A percentile compares a stretch with the other conserved stretches of the same genome.
phyloP scores from a whole-genome alignment of 331 rosid genomes.

The Malus hybrid region DNA sequence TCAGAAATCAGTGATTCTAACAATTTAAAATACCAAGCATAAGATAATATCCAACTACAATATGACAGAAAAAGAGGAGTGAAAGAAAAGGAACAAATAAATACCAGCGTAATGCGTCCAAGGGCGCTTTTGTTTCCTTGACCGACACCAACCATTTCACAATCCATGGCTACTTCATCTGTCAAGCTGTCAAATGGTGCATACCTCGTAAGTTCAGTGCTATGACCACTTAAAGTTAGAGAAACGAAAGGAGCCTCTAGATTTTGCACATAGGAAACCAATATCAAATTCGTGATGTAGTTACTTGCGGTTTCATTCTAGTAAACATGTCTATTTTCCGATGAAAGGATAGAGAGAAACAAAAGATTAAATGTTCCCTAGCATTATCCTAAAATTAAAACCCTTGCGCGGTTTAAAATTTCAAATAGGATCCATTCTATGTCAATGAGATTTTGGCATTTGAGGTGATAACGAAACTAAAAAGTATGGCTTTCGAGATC shows the following conservation, averaged over 20 bases:
- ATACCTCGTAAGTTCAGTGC: constrained; percentile 11
- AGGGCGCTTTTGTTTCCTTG: constrained; percentile 92
- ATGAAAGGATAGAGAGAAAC: not conserved
- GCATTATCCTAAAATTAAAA: not conserved
- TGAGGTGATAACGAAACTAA: not conserved
- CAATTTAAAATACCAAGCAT: not conserved
- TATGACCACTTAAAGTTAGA: not conserved
- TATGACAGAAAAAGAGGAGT: not conserved
- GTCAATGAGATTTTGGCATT: not conserved
- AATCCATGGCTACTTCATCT: constrained; percentile 84
- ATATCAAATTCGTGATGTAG: not conserved
- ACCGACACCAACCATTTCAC: constrained; percentile 96
- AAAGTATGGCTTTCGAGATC: not conserved
- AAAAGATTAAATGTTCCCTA: not conserved
- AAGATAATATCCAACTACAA: not conserved
- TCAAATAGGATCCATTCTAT: not conserved
- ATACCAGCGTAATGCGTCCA: constrained; percentile 83
- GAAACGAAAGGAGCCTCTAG: not conserved
- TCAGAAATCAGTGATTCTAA: constrained; percentile 20
- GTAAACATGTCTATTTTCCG: not conserved
- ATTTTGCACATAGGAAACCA: not conserved
- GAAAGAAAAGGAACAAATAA: constrained; percentile 19
- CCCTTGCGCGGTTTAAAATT: not conserved
- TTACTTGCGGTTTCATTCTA: not conserved
- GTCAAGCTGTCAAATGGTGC: constrained; percentile 68